Conservation (phyloP, 345 rosid species). For the Gossypium australe region DNA sequence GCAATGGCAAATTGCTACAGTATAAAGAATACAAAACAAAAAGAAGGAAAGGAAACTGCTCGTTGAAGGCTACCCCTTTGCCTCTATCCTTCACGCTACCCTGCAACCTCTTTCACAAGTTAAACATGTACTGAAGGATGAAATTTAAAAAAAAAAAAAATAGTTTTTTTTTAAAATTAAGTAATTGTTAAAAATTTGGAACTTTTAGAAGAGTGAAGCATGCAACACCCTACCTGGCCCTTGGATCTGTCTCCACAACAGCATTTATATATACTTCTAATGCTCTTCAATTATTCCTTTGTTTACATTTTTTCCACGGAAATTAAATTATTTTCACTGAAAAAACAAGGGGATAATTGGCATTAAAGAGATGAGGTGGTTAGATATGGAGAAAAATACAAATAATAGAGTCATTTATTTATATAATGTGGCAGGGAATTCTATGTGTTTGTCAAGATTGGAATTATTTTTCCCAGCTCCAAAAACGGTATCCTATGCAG, state of each 20-base stretch:
- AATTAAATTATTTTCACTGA: background rate
- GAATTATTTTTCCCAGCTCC: constrained; percentile 14
- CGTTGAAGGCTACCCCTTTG: background rate
- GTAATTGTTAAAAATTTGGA: too few species aligned
- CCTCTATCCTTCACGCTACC: background rate
- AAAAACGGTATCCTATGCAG: constrained; percentile 34
- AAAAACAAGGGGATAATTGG: background rate
- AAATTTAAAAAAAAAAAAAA: too few species aligned
- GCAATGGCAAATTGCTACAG: background rate
- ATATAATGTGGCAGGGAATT: constrained; percentile 10
- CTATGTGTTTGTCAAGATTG: constrained; percentile 11
- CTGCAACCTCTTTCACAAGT: too few species aligned
- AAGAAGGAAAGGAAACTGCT: background rate
- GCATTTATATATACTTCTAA: background rate
- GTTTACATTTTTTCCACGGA: background rate
- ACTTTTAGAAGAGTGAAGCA: too few species aligned
- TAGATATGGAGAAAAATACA: background rate
- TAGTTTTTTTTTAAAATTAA: too few species aligned
- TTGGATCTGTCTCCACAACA: too few species aligned
- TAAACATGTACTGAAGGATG: too few species aligned
- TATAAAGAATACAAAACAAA: background rate
- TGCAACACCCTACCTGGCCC: too few species aligned
- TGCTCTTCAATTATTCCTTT: background rate
- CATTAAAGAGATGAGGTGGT: background rate
- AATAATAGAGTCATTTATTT: background rate